Percentiles rank a stretch among this genome's conserved stretches.
Evolutionary conservation across 805 yeast species (phyloP).

Genomic region (Spencermartinsiella europaea): DNA sequence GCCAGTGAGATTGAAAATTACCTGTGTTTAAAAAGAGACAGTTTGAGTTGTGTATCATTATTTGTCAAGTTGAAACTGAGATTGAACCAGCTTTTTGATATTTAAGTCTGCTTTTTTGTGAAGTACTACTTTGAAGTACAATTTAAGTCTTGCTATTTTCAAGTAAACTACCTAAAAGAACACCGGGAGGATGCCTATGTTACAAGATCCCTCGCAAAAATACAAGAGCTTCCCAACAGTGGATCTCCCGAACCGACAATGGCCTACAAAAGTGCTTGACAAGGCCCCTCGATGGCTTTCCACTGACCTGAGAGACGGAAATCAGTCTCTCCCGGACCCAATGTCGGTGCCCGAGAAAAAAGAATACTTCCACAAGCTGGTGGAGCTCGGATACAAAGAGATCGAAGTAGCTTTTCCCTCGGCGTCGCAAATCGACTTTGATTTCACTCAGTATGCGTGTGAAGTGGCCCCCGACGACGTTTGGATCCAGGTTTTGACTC

Average conservation of each 20-base stretch:
- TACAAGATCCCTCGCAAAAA: conserved; percentile 56
- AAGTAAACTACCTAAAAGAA: too few species aligned
- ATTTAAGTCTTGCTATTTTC: too few species aligned
- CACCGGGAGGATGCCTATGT: conserved; percentile 33
- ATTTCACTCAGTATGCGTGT: conserved; percentile 70
- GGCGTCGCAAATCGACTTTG: conserved; percentile 76
- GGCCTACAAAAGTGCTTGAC: conserved; percentile 59
- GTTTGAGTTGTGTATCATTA: too few species aligned
- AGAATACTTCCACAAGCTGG: conserved; percentile 59
- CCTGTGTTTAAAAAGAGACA: too few species aligned
- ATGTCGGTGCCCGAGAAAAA: conserved; percentile 78
- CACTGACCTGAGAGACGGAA: conserved; percentile 79
- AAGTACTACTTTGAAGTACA: too few species aligned
- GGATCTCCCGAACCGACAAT: conserved; percentile 55
- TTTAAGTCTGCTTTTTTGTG: too few species aligned
- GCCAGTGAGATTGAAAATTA: too few species aligned
- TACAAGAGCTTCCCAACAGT: conserved; percentile 53
- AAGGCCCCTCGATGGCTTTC: conserved; percentile 79
- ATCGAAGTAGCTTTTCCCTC: conserved; percentile 81
- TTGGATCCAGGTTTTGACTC: conserved; percentile 68
- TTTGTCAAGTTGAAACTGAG: too few species aligned
- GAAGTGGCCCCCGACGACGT: conserved; percentile 74
- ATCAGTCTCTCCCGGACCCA: conserved; percentile 81
- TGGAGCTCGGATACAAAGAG: conserved; percentile 74
- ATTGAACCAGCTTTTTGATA: too few species aligned